phyloP scores from a whole-genome alignment of 805 yeast genomes.

The Pichia thaimueangensis region DNA sequence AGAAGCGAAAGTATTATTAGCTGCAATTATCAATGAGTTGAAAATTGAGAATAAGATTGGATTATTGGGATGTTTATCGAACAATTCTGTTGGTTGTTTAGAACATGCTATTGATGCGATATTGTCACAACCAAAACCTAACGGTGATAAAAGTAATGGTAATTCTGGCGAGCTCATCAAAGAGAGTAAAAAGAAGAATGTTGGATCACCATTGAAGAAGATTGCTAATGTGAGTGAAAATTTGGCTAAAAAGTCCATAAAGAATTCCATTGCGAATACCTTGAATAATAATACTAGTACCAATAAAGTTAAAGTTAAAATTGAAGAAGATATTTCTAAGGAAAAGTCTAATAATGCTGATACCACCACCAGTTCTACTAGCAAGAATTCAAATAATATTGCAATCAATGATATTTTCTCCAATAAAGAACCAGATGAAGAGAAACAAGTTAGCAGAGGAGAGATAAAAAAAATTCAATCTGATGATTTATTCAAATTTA shows the following conservation, averaged over 20 bases:
- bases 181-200: slow-evolving; percentile 17
- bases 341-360: background rate
- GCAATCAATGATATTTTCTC: slow-evolving; percentile 32
- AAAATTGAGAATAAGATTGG: slow-evolving; percentile 45
- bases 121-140: slow-evolving; percentile 43
- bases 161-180: slow-evolving; percentile 15
- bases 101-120: slow-evolving; percentile 58
- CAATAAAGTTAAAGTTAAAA: background rate
- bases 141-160: background rate
- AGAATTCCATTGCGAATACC: no score
- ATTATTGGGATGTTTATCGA: slow-evolving; percentile 56
- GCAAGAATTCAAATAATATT: slow-evolving; percentile 2
- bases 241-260: background rate
- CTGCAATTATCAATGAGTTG: slow-evolving; percentile 43
- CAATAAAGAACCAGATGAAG: slow-evolving; percentile 8
- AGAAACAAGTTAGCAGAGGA: background rate
- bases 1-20: slow-evolving; percentile 54
- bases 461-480: background rate
- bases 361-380: no score
- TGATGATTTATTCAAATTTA: slow-evolving; percentile 12
- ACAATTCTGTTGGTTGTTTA: slow-evolving; percentile 46
- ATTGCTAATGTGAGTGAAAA: slow-evolving; percentile 1
- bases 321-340: no score
- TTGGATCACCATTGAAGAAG: slow-evolving; percentile 22
- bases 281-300: background rate